Conservation (phyloP, 352 stramenopile species). For the Globisporangium cylindrosporum region DNA sequence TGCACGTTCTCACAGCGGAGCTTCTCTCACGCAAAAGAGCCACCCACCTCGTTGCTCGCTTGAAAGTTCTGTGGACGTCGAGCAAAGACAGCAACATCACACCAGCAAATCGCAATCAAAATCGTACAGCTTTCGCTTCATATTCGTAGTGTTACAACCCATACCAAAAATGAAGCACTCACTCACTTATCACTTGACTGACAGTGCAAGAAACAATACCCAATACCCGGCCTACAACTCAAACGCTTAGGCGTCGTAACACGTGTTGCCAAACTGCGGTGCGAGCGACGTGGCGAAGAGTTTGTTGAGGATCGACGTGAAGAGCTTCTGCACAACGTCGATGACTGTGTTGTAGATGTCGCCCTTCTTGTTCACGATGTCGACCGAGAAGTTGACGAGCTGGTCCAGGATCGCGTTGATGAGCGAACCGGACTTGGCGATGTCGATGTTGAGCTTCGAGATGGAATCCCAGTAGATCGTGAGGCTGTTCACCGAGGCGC, state of each 20-base stretch:
- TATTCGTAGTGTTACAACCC: neutral
- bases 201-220: neutral
- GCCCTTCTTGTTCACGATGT: constrained; percentile 19
- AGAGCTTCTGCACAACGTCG: constrained; percentile 8
- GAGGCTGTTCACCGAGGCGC: constrained; percentile 33
- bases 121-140: neutral
- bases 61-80: too few relatives aligned
- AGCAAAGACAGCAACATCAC: neutral
- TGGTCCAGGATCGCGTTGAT: constrained; percentile 6
- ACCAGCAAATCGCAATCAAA: neutral
- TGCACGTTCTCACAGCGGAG: too few relatives aligned
- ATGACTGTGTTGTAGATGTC: constrained; percentile 17
- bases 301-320: constrained; percentile 17
- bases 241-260: constrained; percentile 5
- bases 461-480: constrained; percentile 30
- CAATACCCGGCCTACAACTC: neutral
- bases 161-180: neutral
- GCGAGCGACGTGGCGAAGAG: constrained; percentile 8
- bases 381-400: constrained; percentile 12
- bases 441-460: constrained; percentile 11
- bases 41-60: too few relatives aligned
- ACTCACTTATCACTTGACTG: neutral
- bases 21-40: too few relatives aligned
- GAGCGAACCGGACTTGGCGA: constrained; percentile 9
- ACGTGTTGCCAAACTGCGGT: constrained; percentile 12